Percentiles rank a stretch among this genome's conserved stretches.
Evolutionary conservation across 306 rosid genomes (phyloP).

Genomic region (Coriaria nepalensis): DNA sequence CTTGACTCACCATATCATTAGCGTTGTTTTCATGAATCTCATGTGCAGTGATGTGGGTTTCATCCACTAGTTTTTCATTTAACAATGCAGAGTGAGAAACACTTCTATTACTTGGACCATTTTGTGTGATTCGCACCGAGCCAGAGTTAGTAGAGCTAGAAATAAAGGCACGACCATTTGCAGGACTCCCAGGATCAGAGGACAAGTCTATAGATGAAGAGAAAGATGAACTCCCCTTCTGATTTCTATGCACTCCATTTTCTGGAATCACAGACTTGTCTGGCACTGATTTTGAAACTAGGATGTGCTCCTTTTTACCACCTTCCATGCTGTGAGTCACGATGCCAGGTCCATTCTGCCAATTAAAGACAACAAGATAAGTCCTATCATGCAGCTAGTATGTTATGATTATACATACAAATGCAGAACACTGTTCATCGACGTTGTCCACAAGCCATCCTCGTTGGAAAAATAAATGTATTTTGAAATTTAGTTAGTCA

Average conservation of each 20-base stretch:
- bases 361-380: conserved; percentile 7
- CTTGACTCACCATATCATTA: conserved; percentile 14
- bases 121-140: conserved; percentile 21
- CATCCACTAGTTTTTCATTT: conserved; percentile 24
- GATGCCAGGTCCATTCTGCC: conserved; percentile 41
- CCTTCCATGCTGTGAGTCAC: conserved; percentile 20
- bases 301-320: conserved; percentile 22
- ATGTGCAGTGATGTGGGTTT: conserved; percentile 19
- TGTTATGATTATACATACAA: neutral
- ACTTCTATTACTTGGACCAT: conserved; percentile 14
- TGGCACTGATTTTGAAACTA: conserved; percentile 28
- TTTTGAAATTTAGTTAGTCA: neutral
- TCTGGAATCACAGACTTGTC: conserved; percentile 28
- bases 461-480: neutral
- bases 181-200: conserved; percentile 51
- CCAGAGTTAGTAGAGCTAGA: conserved; percentile 26
- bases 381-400: neutral
- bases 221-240: conserved; percentile 37
- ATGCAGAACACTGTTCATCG: neutral
- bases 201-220: conserved; percentile 44
- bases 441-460: too few relatives aligned
- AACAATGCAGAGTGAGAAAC: conserved; percentile 31
- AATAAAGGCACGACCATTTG: conserved; percentile 30
- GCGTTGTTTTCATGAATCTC: conserved; percentile 20
- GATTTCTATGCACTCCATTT: conserved; percentile 20